Base-by-base conservation (phyloP, 352 stramenopile species). In the Phytophthora fragariaefolia region DNA sequence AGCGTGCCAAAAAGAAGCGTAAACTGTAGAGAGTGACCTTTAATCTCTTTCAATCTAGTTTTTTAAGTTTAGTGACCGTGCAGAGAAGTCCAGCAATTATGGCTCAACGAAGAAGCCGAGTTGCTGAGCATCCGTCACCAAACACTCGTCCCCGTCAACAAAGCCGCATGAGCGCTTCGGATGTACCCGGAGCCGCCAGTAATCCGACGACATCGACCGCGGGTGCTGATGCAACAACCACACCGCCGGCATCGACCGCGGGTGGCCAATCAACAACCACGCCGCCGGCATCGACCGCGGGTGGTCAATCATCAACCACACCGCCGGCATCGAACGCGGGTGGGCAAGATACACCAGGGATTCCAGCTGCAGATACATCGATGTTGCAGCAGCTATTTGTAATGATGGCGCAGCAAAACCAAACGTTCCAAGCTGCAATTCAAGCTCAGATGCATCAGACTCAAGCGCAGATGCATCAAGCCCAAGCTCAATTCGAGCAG, bases 381-480 rank as follows among this genome's bases (percentile, higher is more conserved):
- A 53, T 43, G 28, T 57, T 57, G 60, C 60, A 61, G 46, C 51
- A 68, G 13, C 45, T 62, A 24, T 32, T 68, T 12, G 3, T 67
- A 17, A 61, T 57, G 20, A 13, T 61, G 18, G 52, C 59, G 12
- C 59, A 67, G 42, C 59, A 67, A 28, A 50, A 67, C 32, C 49
- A 57, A n/a, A 28, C 50, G 7, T 57, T 52, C 47, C 60, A 62
- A 62, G 51, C 51, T 17, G 43, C 51, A 13, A 46, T 65, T 6
- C 23, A 62, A 54, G 49, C 58, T 1, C 49, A 59, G 24, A 66
- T 60, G 58, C 58, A 66, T 13, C 58, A 60, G 18, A 40, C 58
- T n/a, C n/a, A n/a, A n/a, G n/a, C n/a, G n/a, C n/a, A n/a, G n/a
- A n/a, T n/a, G n/a, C n/a, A n/a, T n/a, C n/a, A n/a, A n/a, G n/a